phyloP scores from a whole-genome alignment of 208 protist species.

The Endotrypanum monterogeii region DNA sequence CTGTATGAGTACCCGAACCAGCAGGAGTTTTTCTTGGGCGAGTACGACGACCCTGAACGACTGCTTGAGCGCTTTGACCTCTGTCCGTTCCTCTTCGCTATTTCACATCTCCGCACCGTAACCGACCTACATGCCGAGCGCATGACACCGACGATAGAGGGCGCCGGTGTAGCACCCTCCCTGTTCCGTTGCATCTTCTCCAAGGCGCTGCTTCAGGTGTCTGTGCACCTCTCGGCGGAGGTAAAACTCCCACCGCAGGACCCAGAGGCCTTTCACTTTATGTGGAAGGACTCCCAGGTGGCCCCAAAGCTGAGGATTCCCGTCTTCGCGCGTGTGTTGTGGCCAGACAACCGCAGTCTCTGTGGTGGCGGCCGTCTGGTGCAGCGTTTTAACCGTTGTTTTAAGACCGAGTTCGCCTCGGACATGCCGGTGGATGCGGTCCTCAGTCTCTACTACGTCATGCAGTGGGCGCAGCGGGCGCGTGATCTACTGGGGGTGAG shows the following conservation, averaged over 20 bases:
- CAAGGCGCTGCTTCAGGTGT: conserved; percentile 83
- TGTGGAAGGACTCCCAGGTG: conserved; percentile 89
- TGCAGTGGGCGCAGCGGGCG: conserved; percentile 70
- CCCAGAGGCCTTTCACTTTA: conserved; percentile 74
- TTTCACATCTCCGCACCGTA: conserved; percentile 80
- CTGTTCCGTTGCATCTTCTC: conserved; percentile 88
- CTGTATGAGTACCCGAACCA: conserved; percentile 80
- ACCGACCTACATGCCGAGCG: conserved; percentile 73
- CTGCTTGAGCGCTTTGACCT: conserved; percentile 88
- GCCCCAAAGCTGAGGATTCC: conserved; percentile 84
- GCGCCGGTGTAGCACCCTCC: conserved; percentile 81
- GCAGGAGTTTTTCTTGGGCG: conserved; percentile 88
- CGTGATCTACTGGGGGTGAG: conserved; percentile 68
- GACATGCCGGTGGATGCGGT: conserved; percentile 84
- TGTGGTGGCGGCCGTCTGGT: conserved; percentile 63
- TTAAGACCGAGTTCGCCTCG: conserved; percentile 78
- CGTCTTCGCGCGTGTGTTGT: conserved; percentile 85
- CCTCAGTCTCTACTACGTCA: conserved; percentile 67
- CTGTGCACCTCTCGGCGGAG: conserved; percentile 88
- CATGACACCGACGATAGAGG: conserved; percentile 76
- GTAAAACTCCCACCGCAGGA: conserved; percentile 92
- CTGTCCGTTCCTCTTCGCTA: conserved; percentile 84
- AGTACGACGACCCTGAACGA: conserved; percentile 87
- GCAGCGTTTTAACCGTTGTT: conserved; percentile 70
- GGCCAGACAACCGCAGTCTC: conserved; percentile 77